A percentile compares a stretch with the other conserved stretches of the same genome.
phyloP scores from a whole-genome alignment of 2,329 filamentous ascomycete species.

The Drechslerella stenobrocha region DNA sequence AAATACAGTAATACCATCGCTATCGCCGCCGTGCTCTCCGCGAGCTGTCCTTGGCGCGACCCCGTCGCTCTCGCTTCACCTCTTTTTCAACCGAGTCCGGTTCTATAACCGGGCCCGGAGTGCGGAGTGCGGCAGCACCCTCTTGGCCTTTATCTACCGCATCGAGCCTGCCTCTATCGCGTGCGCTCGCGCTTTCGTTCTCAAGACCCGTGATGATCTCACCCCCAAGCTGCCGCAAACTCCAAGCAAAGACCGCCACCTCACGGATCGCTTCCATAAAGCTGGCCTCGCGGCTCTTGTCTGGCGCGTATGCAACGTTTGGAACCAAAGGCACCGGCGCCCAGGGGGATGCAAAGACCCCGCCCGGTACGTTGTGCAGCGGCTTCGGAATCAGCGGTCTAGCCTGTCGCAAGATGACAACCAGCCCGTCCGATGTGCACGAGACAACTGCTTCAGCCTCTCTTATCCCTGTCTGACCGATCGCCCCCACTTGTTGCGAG shows the following conservation, averaged over 20 bases:
- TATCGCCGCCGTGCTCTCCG: slow-evolving; percentile 20
- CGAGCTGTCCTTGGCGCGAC: slow-evolving; percentile 10
- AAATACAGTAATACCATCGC: background rate
- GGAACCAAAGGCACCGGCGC: slow-evolving; percentile 59
- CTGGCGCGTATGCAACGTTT: slow-evolving; percentile 57
- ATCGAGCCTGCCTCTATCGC: no score
- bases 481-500: slow-evolving; percentile 55
- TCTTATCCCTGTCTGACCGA: slow-evolving; percentile 54
- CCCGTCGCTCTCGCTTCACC: slow-evolving; percentile 14
- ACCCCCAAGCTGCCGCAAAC: slow-evolving; percentile 57
- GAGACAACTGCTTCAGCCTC: slow-evolving; percentile 90
- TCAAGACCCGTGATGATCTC: slow-evolving; percentile 19
- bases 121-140: no score
- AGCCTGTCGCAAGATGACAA: slow-evolving; percentile 76
- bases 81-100: background rate
- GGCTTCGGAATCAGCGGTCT: slow-evolving; percentile 68
- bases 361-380: slow-evolving; percentile 63
- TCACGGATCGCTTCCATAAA: slow-evolving; percentile 82
- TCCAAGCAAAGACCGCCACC: slow-evolving; percentile 86
- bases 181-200: slow-evolving; percentile 1
- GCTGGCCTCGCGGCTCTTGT: slow-evolving; percentile 64
- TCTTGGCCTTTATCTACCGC: no score
- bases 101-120: background rate
- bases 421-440: slow-evolving; percentile 83
- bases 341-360: slow-evolving; percentile 80